Conservation (phyloP, 1,139 yeast genomes). For the Petasospora rhodanensis region DNA sequence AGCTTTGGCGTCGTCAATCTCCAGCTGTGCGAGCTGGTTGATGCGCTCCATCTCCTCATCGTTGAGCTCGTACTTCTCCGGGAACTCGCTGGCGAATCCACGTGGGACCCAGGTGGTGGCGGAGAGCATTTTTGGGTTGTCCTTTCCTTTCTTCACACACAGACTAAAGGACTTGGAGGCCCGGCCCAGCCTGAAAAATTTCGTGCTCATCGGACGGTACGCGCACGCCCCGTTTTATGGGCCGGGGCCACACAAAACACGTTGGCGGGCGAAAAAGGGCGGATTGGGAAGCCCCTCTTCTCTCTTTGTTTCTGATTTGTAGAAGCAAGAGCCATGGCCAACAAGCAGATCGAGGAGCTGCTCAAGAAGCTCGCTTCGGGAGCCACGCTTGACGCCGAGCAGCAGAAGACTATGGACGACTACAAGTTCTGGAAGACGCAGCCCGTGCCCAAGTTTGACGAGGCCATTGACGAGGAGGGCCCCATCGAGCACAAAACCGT, state of each 20-base stretch:
- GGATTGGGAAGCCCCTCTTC: no score
- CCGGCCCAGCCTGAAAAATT: no score
- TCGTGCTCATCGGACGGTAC: no score
- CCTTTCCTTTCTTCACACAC: no score
- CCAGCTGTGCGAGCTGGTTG: conserved; percentile 76
- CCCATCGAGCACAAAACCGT: conserved; percentile 77
- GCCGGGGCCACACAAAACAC: no score
- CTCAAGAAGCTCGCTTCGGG: conserved; percentile 42
- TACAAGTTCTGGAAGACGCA: conserved; percentile 98
- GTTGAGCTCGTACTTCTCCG: conserved; percentile 80
- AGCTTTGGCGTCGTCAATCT: conserved; percentile 68
- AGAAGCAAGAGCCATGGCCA: no score
- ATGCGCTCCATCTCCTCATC: conserved; percentile 94
- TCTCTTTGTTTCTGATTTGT: no score
- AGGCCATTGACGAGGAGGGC: conserved; percentile 64
- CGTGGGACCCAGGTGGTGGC: conserved; percentile 95
- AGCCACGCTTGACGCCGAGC: conserved; percentile 48
- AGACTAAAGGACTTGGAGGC: no score
- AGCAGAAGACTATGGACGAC: conserved; percentile 76
- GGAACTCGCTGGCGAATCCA: conserved; percentile 92
- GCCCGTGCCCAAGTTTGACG: conserved; percentile 82
- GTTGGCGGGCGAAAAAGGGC: no score
- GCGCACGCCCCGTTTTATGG: no score
- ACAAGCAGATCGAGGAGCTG: conserved; percentile 35
- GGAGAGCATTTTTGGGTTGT: conserved; percentile 61